Conservation (phyloP, 768 basidiomycete genomes). For the Mrakia gelida region DNA sequence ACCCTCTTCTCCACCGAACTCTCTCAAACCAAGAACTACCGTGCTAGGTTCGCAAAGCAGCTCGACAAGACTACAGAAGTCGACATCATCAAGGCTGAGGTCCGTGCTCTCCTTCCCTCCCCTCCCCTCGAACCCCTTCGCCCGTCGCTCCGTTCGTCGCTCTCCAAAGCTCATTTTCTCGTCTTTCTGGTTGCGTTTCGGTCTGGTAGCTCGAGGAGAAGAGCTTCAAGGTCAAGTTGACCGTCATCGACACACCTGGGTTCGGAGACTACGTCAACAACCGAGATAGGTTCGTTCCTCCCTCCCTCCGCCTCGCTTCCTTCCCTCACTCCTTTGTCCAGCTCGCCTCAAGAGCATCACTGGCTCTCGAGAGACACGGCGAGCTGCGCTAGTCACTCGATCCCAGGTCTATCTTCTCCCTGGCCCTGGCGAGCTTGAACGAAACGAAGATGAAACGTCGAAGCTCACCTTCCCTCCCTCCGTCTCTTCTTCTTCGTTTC, state of each 20-base stretch:
- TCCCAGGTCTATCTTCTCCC: too few species aligned
- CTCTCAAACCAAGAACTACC: conserved; percentile 77
- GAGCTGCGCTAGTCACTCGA: too few species aligned
- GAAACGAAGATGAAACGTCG: not conserved
- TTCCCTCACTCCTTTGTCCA: not conserved
- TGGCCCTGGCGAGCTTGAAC: too few species aligned
- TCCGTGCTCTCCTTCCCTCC: conserved; percentile 1
- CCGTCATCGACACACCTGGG: conserved; percentile 97
- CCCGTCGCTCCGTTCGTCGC: not conserved
- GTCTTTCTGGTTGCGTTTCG: not conserved
- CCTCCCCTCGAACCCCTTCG: not conserved
- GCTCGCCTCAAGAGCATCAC: not conserved
- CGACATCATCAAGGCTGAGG: conserved; percentile 97
- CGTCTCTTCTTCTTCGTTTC: not conserved
- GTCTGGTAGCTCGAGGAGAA: conserved; percentile 72
- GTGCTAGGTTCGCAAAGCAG: conserved; percentile 63
- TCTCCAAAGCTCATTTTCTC: not conserved
- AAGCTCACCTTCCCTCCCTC: not conserved
- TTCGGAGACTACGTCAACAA: conserved; percentile 99
- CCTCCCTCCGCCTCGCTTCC: conserved; percentile 9
- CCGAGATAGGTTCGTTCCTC: conserved; percentile 63
- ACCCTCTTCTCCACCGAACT: conserved; percentile 98
- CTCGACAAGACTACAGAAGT: conserved; percentile 91
- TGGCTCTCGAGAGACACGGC: too few species aligned
- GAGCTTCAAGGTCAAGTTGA: conserved; percentile 98